Evolutionary conservation across 805 yeast genomes (phyloP).

Genomic region (Cyberlindnera xishuangbannaensis): DNA sequence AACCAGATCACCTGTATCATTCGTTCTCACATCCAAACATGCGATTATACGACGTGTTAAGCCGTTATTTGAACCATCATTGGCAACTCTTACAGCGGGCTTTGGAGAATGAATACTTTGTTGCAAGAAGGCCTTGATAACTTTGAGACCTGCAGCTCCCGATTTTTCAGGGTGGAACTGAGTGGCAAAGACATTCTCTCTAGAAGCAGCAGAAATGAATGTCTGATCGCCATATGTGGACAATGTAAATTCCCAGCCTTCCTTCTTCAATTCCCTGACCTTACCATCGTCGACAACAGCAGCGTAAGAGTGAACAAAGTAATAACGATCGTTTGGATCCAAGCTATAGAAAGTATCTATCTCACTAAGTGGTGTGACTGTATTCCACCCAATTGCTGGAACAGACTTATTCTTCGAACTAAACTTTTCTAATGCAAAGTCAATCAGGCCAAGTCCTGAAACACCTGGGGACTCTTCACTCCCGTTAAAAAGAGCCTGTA

Average conservation of each 20-base stretch:
- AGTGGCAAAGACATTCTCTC: conserved; percentile 83
- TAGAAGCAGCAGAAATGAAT: conserved; percentile 77
- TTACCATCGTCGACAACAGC: conserved; percentile 46
- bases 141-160: conserved; percentile 80
- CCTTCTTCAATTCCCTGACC: conserved; percentile 27
- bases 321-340: conserved; percentile 65
- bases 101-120: conserved; percentile 20
- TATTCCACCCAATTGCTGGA: conserved; percentile 97
- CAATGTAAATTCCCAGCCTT: conserved; percentile 69
- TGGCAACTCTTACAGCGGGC: conserved; percentile 16
- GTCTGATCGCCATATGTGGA: conserved; percentile 72
- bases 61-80: conserved; percentile 48
- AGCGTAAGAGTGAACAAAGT: conserved; percentile 94
- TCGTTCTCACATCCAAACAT: conserved; percentile 93
- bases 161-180: conserved; percentile 99
- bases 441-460: conserved; percentile 55
- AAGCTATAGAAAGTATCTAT: conserved; percentile 49
- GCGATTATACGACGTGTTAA: conserved; percentile 90
- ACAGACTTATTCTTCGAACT: conserved; percentile 65
- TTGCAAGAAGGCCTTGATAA: conserved; percentile 66
- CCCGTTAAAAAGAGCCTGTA: conserved; percentile 74
- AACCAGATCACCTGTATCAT: conserved; percentile 91
- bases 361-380: conserved; percentile 26
- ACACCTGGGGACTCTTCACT: conserved; percentile 69
- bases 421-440: conserved; percentile 53